Evolutionary conservation across 2,329 filamentous ascomycete genomes (phyloP).

Genomic region (Drechmeria coniospora): DNA sequence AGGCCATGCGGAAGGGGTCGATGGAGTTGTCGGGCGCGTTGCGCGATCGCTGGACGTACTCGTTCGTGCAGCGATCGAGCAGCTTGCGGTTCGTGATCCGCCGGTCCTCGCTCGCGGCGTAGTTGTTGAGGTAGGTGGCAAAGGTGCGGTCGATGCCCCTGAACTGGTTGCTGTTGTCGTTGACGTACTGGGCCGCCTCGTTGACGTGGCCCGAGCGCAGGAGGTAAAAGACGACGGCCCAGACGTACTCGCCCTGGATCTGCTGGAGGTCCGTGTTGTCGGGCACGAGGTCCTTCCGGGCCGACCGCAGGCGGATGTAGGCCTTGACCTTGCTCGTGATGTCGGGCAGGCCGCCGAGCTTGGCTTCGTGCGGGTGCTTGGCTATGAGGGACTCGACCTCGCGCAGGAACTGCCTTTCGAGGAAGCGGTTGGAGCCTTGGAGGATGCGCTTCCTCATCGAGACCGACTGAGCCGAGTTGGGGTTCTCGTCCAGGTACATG

Average conservation of each 20-base stretch:
- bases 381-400: conserved; percentile 64
- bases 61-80: conserved; percentile 75
- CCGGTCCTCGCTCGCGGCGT: conserved; percentile 60
- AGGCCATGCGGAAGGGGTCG: conserved; percentile 91
- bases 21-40: conserved; percentile 76
- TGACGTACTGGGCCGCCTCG: conserved; percentile 79
- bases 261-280: conserved; percentile 70
- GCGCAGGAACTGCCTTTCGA: conserved; percentile 68
- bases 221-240: conserved; percentile 88
- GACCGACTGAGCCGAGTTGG: conserved; percentile 46
- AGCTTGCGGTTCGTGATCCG: conserved; percentile 58
- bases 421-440: conserved; percentile 59
- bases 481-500: conserved; percentile 62
- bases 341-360: conserved; percentile 76
- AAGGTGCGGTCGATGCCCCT: conserved; percentile 84
- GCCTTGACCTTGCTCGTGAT: conserved; percentile 82
- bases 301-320: conserved; percentile 69
- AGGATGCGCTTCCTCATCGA: conserved; percentile 67
- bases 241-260: conserved; percentile 70
- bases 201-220: conserved; percentile 69
- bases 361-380: conserved; percentile 77
- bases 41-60: conserved; percentile 72
- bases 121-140: conserved; percentile 71
- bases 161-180: conserved; percentile 64
- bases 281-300: conserved; percentile 68